A percentile compares a stretch with the other conserved stretches of the same genome.
phyloP scores from a whole-genome alignment of 2,329 filamentous ascomycete genomes.

The Eutypella sp. region DNA sequence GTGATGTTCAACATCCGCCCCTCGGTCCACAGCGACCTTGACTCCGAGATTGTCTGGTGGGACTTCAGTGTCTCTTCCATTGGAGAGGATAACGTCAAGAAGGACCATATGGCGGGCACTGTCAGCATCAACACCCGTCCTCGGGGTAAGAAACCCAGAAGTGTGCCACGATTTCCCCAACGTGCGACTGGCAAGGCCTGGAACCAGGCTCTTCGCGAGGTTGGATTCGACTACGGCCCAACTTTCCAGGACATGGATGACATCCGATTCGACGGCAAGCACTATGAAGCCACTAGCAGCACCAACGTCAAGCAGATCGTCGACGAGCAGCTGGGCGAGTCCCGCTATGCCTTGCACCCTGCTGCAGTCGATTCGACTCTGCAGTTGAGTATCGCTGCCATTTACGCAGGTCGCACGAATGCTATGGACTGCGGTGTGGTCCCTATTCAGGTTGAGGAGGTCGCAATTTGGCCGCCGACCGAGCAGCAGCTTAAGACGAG shows the following conservation, averaged over 20 bases:
- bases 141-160: slow-evolving; percentile 4
- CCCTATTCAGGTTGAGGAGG: slow-evolving; percentile 23
- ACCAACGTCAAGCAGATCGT: slow-evolving; percentile 16
- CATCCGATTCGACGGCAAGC: slow-evolving; percentile 21
- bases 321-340: slow-evolving; percentile 25
- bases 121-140: slow-evolving; percentile 17
- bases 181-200: slow-evolving; percentile 22
- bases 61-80: slow-evolving; percentile 27
- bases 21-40: slow-evolving; percentile 8
- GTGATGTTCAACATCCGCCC: slow-evolving; percentile 19
- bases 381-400: slow-evolving; percentile 28
- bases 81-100: slow-evolving; percentile 8
- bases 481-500: slow-evolving; percentile 5
- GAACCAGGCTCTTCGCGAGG: slow-evolving; percentile 27
- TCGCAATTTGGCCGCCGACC: slow-evolving; percentile 17
- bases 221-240: slow-evolving; percentile 35
- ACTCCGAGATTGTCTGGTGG: slow-evolving; percentile 16
- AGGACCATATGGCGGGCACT: slow-evolving; percentile 23
- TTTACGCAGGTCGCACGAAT: slow-evolving; percentile 22
- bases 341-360: slow-evolving; percentile 35
- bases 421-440: slow-evolving; percentile 27
- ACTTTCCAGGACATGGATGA: slow-evolving; percentile 31
- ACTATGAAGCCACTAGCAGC: slow-evolving; percentile 21
- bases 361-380: slow-evolving; percentile 32
- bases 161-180: slow-evolving; percentile 16